Conservation (phyloP, 352 stramenopile genomes). For the Pythium sukuiense region DNA sequence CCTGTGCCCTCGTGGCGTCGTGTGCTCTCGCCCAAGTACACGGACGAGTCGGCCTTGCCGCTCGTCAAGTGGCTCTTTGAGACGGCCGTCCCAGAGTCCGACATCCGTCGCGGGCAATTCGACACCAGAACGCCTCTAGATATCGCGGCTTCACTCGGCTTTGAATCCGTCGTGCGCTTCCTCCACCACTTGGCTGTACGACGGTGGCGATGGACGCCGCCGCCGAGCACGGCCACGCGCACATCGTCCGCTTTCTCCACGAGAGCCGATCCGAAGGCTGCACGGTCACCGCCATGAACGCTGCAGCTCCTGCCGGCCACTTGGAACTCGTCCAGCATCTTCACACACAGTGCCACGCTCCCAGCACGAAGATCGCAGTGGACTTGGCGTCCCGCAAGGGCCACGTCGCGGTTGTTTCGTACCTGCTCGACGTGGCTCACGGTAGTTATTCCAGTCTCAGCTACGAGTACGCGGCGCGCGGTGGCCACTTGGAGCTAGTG, state of each 20-base stretch:
- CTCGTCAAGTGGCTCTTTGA: neutral
- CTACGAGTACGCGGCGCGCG: neutral
- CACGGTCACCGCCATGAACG: neutral
- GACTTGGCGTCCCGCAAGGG: neutral
- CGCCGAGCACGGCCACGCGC: neutral
- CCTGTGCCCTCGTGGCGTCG: neutral
- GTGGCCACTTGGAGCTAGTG: neutral
- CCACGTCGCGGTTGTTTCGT: neutral
- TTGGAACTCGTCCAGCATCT: neutral
- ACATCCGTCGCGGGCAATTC: neutral
- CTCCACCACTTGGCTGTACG: neutral
- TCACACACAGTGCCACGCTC: neutral
- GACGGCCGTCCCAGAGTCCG: neutral
- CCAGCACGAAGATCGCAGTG: neutral
- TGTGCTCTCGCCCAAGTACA: neutral
- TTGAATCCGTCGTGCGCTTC: neutral
- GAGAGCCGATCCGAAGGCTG: neutral
- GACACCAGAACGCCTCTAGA: neutral
- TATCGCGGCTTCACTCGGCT: neutral
- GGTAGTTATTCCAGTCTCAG: neutral
- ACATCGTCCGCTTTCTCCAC: slow-evolving; percentile 1
- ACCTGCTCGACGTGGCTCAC: neutral
- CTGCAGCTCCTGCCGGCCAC: neutral
- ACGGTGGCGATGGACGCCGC: neutral
- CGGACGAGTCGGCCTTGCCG: slow-evolving; percentile 1